These are phyloP conservation scores for Rosa chinensis DNA, from an alignment of 306 rosid species.

Conservation along the genomic window DNA sequence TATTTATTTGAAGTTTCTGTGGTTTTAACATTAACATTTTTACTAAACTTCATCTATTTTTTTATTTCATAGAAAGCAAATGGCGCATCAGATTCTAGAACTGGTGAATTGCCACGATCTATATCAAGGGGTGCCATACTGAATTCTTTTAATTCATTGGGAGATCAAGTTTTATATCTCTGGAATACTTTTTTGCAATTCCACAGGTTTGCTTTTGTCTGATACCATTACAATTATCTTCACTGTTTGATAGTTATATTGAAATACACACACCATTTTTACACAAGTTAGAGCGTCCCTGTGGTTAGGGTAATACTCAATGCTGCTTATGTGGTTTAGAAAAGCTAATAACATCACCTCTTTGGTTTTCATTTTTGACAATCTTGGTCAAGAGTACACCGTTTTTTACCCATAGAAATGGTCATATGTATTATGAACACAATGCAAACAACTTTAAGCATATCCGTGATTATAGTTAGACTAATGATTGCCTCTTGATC, in stretches of 20 bases:
- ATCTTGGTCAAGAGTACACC: neutral
- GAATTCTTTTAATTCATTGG: constrained; percentile 49
- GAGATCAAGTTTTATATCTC: constrained; percentile 73
- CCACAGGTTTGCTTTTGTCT: constrained; percentile 62
- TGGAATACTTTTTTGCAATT: constrained; percentile 76
- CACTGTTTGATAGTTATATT: neutral
- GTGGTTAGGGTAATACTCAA: neutral
- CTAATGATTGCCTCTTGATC: neutral
- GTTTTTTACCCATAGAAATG: neutral
- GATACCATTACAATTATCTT: constrained; percentile 5
- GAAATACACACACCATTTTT: neutral
- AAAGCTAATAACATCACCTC: neutral
- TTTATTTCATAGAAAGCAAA: constrained; percentile 43
- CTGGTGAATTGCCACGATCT: constrained; percentile 44
- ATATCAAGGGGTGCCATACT: constrained; percentile 48
- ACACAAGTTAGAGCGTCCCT: neutral
- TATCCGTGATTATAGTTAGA: neutral
- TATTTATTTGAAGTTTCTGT: constrained; percentile 7
- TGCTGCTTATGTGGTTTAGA: neutral
- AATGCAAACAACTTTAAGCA: neutral
- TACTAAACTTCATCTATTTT: constrained; percentile 19
- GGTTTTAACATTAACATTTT: constrained; percentile 12
- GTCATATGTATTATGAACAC: neutral
- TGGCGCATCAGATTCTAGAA: constrained; percentile 37
- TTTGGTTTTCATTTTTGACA: neutral